These are phyloP conservation scores for Ogataea thermomethanolica DNA, from an alignment of 805 yeast genomes.

Conservation along the genomic window DNA sequence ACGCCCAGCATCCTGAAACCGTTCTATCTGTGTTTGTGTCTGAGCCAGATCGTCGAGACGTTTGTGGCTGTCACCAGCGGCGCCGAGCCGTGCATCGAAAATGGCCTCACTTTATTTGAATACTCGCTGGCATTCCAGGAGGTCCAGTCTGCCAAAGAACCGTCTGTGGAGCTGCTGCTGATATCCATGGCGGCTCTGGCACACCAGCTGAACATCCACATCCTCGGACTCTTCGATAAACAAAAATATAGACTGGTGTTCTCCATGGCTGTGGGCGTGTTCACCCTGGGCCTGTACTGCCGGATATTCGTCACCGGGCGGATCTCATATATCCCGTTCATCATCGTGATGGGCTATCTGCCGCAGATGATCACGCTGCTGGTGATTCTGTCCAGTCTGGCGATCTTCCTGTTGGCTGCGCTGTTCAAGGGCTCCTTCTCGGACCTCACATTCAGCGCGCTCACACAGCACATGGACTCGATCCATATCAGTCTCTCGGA, in stretches of 20 bases:
- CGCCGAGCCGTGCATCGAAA: conserved; percentile 53
- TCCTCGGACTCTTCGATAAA: conserved; percentile 53
- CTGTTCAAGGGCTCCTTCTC: conserved; percentile 43
- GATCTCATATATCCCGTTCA: conserved; percentile 48
- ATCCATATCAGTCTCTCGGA: conserved; percentile 45
- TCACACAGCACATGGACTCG: conserved; percentile 33
- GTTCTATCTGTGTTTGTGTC: conserved; percentile 53
- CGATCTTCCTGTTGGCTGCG: conserved; percentile 56
- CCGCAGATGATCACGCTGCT: conserved; percentile 61
- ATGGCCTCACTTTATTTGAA: conserved; percentile 71
- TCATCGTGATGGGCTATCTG: conserved; percentile 54
- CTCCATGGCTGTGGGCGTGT: conserved; percentile 55
- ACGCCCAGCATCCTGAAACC: conserved; percentile 55
- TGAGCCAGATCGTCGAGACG: conserved; percentile 63
- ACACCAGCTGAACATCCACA: conserved; percentile 60
- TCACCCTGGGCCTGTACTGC: conserved; percentile 47
- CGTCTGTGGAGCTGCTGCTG: conserved; percentile 49
- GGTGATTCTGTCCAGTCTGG: conserved; percentile 49
- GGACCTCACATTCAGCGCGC: conserved; percentile 33
- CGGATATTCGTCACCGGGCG: conserved; percentile 39
- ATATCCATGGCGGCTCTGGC: conserved; percentile 53
- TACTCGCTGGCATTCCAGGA: conserved; percentile 76
- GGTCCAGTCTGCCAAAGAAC: conserved; percentile 48
- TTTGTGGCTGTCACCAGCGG: conserved; percentile 58
- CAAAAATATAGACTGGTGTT: conserved; percentile 60